Evolutionary conservation across 2,329 filamentous ascomycete genomes (phyloP).

Genomic region (Ophiocordyceps polyrhachis-furcata): DNA sequence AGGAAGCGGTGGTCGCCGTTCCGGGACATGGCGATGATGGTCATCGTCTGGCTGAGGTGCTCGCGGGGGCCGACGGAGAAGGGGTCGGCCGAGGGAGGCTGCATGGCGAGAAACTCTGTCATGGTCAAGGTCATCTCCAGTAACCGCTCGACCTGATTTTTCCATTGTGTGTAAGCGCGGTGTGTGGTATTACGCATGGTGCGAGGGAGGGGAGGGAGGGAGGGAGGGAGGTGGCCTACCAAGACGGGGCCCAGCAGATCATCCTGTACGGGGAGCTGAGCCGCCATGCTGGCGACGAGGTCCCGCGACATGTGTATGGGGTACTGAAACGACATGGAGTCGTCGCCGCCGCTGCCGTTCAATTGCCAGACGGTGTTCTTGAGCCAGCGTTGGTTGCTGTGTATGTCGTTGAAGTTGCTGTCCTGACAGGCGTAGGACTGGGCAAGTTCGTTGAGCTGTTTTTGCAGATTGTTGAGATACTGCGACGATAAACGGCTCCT

Average conservation of each 20-base stretch:
- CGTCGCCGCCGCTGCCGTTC: constrained; percentile 31
- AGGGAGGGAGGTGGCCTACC: constrained; percentile 28
- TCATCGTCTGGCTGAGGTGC: constrained; percentile 51
- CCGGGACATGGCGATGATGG: constrained; percentile 50
- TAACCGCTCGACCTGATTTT: constrained; percentile 55
- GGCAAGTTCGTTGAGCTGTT: constrained; percentile 38
- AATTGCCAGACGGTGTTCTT: constrained; percentile 46
- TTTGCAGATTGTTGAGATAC: constrained; percentile 39
- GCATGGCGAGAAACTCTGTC: constrained; percentile 51
- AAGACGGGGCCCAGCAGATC: constrained; percentile 58
- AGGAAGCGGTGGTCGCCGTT: constrained; percentile 60
- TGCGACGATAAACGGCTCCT: constrained; percentile 35
- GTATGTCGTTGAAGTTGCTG: constrained; percentile 33
- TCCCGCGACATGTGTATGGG: constrained; percentile 44
- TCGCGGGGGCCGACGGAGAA: constrained; percentile 53
- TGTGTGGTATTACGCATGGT: not conserved
- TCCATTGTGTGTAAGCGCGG: not conserved
- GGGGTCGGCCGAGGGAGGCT: constrained; percentile 38
- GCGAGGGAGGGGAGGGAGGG: no score
- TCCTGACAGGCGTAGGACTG: constrained; percentile 34
- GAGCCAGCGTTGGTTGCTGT: constrained; percentile 45
- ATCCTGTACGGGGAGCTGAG: constrained; percentile 53
- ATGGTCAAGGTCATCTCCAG: constrained; percentile 59
- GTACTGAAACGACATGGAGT: constrained; percentile 42
- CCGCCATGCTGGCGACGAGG: constrained; percentile 44